Evolutionary conservation across 768 basidiomycete species (phyloP), one percentile per base, ranked within the genome.

Genomic region (Serpula lacrymans): DNA sequence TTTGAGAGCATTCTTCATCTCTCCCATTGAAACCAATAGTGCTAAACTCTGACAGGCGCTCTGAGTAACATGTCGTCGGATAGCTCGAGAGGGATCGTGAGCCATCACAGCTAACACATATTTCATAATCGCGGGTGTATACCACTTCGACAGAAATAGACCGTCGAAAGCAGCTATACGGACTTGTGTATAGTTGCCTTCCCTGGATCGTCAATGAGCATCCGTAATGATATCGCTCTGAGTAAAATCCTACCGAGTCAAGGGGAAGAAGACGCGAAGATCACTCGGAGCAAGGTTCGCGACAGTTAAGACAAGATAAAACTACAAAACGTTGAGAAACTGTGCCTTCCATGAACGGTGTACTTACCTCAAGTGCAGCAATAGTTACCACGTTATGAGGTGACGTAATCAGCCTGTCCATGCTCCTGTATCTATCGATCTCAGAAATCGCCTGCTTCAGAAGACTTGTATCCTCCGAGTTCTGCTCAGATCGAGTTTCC

Each of bases 321-420:
- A 94, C 91, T 93, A n/a, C n/a, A n/a, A n/a, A n/a, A n/a, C n/a
- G n/a, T n/a, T n/a, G n/a, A n/a, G n/a, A n/a, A n/a, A n/a, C n/a
- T n/a, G n/a, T n/a, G n/a, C n/a, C n/a, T n/a, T n/a, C n/a, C 34
- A 18, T 33, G 16, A 40, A 30, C 6, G 13, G 26, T 22, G n/a
- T 5, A 63, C 77, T 43, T 46, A 95, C 92, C 77, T 97, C 90
- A 40, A 99, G 69, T 6, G 83, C 84, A 18, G 96, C 90, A 35
- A 88, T 76, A 1, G 96, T 94, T 20, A 98, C 86, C 24, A 90
- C 80, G 56, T 99, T 99, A 52, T 95, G 92, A 34, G 83, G 82
- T 1, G 94, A 95, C 7, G 96, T 92, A 42, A 97, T 93, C 12
- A 98, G 71, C 40, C 93, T 75, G 62, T 99, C 96, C 83, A 96